These are phyloP conservation scores for Cladophialophora chaetospira DNA, from an alignment of 2,329 filamentous ascomycete genomes.

Conservation along the genomic window DNA sequence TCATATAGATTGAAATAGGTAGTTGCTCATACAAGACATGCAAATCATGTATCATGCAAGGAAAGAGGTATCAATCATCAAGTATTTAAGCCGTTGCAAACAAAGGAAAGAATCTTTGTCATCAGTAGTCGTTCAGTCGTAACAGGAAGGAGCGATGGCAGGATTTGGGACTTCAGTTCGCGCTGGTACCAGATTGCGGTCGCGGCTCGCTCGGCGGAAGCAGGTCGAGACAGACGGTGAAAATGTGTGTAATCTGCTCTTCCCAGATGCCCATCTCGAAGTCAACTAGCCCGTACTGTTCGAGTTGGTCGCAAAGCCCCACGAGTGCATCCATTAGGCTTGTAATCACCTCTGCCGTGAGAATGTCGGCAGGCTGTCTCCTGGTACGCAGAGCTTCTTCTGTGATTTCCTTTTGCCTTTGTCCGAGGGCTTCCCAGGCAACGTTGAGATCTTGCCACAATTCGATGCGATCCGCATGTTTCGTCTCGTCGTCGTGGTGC, in stretches of 20 bases:
- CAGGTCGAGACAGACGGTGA: conserved; percentile 24
- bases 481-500: conserved; percentile 75
- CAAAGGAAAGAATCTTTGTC: conserved; percentile 19
- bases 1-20: conserved; percentile 21
- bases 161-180: conserved; percentile 3
- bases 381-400: conserved; percentile 61
- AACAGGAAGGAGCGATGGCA: background rate
- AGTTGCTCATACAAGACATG: conserved; percentile 25
- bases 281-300: conserved; percentile 91
- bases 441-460: conserved; percentile 95
- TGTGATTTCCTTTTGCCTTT: conserved; percentile 77
- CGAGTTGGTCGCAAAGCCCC: conserved; percentile 79
- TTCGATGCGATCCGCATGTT: conserved; percentile 74
- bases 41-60: conserved; percentile 26
- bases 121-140: conserved; percentile 19
- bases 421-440: conserved; percentile 81
- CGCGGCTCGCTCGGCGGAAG: conserved; percentile 13
- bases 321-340: conserved; percentile 82
- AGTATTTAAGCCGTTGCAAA: conserved; percentile 16
- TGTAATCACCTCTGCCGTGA: conserved; percentile 69
- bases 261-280: conserved; percentile 98
- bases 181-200: background rate
- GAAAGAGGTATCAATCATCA: conserved; percentile 23
- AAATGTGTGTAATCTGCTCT: conserved; percentile 74
- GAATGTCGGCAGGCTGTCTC: conserved; percentile 60